Evolutionary conservation across 208 protist genomes (phyloP), one percentile per base, ranked within the genome.

Genomic region (Porcisia hertigi): DNA sequence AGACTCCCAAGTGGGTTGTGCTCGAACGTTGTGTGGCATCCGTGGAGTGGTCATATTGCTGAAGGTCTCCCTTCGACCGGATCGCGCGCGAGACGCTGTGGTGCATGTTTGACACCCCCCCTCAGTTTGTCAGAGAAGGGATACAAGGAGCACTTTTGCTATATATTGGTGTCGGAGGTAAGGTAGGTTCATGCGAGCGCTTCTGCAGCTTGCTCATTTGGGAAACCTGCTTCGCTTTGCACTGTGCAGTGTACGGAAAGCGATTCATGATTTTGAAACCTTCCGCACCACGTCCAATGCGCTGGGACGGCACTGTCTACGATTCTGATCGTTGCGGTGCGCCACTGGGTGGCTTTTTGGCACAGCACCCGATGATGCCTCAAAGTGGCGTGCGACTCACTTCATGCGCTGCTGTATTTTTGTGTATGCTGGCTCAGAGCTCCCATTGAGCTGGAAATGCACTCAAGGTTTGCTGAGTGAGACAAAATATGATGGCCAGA

Each of bases 261-360:
- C 84, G 89, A 11, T 92, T 86, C 77, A 93, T 94, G 89, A 30
- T 94, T 64, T 80, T 91, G 80, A 71, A 86, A 64, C 84, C 86
- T 62, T 92, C 94, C 71, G 70, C 81, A 39, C 77, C 92, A 16
- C 34, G 80, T 54, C 85, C 81, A 72, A 72, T 82, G 52, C 92
- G 83, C 58, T 96, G 86, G 77, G 89, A 96, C 72, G 72, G 69
- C 11, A 58, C 71, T 23, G 54, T 96, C 30, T 73, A 85, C n/a
- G 83, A 75, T 30, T 69, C 16, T 55, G 71, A 75, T 30, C 92
- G 84, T 65, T 76, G 92, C 49, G 76, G 52, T 5, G 64, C 71
- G 0, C 58, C 66, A 9, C 23, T 73, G 11, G 49, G 41, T 16
- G 79, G 75, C 60, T 80, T 71, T 71, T 58, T 71, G 60, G 36